Conservation (phyloP, 1,284 basidiomycete genomes). For the Cerioporus squamosus region DNA sequence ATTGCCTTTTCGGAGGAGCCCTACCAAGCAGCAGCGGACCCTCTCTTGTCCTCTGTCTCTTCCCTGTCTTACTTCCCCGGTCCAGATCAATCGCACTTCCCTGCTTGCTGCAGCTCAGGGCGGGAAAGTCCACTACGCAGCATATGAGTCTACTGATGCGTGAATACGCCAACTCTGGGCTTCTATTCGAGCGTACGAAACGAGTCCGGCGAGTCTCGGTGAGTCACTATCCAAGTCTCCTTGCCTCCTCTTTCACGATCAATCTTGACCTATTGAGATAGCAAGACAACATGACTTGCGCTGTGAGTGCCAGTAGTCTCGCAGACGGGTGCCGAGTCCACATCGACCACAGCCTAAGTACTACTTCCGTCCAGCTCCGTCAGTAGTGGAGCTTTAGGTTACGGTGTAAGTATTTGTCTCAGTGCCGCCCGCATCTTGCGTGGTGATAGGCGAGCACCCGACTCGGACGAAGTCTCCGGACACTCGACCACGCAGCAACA, state of each 20-base stretch:
- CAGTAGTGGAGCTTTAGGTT: neutral
- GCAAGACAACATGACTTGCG: neutral
- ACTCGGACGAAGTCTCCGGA: neutral
- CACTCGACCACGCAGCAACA: neutral
- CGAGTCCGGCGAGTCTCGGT: neutral
- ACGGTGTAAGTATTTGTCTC: neutral
- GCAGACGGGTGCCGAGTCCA: too few species aligned
- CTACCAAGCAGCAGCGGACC: neutral
- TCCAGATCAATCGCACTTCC: neutral
- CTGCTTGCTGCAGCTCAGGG: too few species aligned
- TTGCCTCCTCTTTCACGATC: neutral
- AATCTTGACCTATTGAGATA: neutral
- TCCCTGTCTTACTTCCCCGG: neutral
- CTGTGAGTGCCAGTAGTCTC: too few species aligned
- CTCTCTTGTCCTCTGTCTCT: neutral
- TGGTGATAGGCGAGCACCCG: conserved; percentile 6
- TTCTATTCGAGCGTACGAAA: neutral
- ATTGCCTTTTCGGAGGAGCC: conserved; percentile 4
- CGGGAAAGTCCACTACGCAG: too few species aligned
- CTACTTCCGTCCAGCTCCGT: neutral
- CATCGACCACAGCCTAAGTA: conserved; percentile 5
- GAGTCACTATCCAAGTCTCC: neutral
- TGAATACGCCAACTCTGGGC: too few species aligned
- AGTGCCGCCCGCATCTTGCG: neutral
- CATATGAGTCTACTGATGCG: too few species aligned